Conservation (phyloP, 306 rosid genomes). For the Hylodesmum podocarpum region DNA sequence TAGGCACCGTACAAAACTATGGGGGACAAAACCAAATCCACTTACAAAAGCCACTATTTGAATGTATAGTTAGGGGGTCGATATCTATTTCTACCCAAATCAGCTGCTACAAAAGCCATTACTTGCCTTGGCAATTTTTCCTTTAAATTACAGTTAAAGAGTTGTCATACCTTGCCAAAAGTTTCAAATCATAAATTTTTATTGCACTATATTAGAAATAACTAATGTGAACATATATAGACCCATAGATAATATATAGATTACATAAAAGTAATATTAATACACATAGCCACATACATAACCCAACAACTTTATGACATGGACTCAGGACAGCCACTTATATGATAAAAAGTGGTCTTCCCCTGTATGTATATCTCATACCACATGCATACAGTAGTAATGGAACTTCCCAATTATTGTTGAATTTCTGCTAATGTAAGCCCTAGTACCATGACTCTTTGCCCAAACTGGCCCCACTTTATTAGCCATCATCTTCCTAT, state of each 20-base stretch:
- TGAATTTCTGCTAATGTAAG: constrained; percentile 51
- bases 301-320: constrained; percentile 31
- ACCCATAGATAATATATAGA: constrained; percentile 1
- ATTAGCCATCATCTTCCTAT: constrained; percentile 44
- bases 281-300: constrained; percentile 29
- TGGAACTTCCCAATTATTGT: constrained; percentile 56
- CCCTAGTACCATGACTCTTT: constrained; percentile 42
- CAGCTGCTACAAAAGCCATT: too few relatives aligned
- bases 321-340: constrained; percentile 29
- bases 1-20: too few relatives aligned
- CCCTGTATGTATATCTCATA: constrained; percentile 32
- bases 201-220: constrained; percentile 10
- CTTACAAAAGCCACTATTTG: too few relatives aligned
- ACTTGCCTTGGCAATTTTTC: background rate
- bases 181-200: constrained; percentile 31
- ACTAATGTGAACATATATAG: constrained; percentile 7
- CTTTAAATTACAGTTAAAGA: constrained; percentile 11
- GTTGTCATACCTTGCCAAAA: constrained; percentile 13
- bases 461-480: constrained; percentile 52
- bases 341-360: constrained; percentile 24
- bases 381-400: constrained; percentile 45
- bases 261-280: background rate
- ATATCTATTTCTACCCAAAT: too few relatives aligned
- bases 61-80: too few relatives aligned
- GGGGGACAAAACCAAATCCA: too few relatives aligned